Evolutionary conservation across 2,329 filamentous ascomycete species (phyloP).

Genomic region (Aspergillus fijiensis): DNA sequence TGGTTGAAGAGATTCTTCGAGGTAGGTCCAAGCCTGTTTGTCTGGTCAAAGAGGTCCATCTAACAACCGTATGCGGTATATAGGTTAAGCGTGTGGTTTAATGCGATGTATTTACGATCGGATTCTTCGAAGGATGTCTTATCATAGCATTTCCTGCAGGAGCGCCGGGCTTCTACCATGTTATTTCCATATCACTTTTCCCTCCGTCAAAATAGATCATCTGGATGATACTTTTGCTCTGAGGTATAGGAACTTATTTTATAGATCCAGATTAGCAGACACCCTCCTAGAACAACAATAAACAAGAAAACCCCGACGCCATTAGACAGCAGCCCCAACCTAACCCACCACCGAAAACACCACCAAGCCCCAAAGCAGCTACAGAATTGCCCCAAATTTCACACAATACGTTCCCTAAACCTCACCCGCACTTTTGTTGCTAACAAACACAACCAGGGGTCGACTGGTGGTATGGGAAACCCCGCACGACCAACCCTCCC

Average conservation of each 20-base stretch:
- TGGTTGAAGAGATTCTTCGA: constrained; percentile 99
- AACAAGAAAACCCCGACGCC: too few relatives aligned
- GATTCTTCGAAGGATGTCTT: constrained; percentile 6
- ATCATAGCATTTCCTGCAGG: constrained; percentile 1
- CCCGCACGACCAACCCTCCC: neutral
- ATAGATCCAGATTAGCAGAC: neutral
- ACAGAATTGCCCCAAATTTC: neutral
- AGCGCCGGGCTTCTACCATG: neutral
- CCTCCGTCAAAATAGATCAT: constrained; percentile 7
- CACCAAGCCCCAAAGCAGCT: neutral
- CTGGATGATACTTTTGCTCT: constrained; percentile 9
- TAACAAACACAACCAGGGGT: neutral
- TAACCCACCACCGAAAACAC: neutral
- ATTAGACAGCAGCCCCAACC: neutral
- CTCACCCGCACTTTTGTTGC: neutral
- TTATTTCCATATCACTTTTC: constrained; percentile 3
- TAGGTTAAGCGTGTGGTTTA: constrained; percentile 51
- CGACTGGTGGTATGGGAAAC: neutral
- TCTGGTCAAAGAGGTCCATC: neutral
- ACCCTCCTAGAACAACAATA: neutral
- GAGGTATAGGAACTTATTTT: neutral
- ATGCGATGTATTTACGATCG: constrained; percentile 22
- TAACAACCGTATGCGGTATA: constrained; percentile 3
- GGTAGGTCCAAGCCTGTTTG: constrained; percentile 46
- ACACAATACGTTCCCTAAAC: neutral